phyloP scores from a whole-genome alignment of 2,329 filamentous ascomycete genomes.

The Stemphylium vesicarium region DNA sequence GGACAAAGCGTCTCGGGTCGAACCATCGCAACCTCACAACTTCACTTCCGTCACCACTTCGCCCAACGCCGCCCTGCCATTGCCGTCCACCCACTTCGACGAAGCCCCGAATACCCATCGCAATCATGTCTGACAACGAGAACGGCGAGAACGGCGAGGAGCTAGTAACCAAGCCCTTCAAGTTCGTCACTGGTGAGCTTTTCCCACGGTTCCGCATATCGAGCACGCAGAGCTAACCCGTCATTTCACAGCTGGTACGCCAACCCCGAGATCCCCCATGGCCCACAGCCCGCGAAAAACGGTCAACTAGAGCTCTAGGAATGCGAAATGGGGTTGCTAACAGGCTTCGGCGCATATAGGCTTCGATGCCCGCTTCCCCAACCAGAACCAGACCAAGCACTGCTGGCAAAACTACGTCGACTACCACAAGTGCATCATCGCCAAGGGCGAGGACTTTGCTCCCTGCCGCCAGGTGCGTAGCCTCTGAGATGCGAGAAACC shows the following conservation, averaged over 20 bases:
- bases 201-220: slow-evolving; percentile 18
- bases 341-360: slow-evolving; percentile 60
- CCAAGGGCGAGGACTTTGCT: slow-evolving; percentile 98
- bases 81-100: slow-evolving; percentile 32
- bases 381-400: slow-evolving; percentile 98
- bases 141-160: slow-evolving; percentile 66
- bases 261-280: slow-evolving; percentile 18
- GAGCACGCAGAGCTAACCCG: slow-evolving; percentile 38
- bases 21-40: slow-evolving; percentile 41
- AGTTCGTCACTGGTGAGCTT: slow-evolving; percentile 96
- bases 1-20: slow-evolving; percentile 44
- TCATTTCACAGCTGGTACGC: slow-evolving; percentile 50
- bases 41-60: slow-evolving; percentile 39
- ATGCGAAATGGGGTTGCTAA: slow-evolving; percentile 22
- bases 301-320: background rate
- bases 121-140: slow-evolving; percentile 80
- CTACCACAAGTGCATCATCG: slow-evolving; percentile 99
- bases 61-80: slow-evolving; percentile 36
- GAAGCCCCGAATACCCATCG: slow-evolving; percentile 43
- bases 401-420: slow-evolving; percentile 99
- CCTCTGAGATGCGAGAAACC: background rate
- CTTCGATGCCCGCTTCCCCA: slow-evolving; percentile 98
- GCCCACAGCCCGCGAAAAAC: slow-evolving; percentile 10
- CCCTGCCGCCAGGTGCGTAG: slow-evolving; percentile 87
- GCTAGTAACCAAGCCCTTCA: slow-evolving; percentile 98